These are phyloP conservation scores for Fusarium keratoplasticum DNA, from an alignment of 2,329 filamentous ascomycete species.

Conservation along the genomic window DNA sequence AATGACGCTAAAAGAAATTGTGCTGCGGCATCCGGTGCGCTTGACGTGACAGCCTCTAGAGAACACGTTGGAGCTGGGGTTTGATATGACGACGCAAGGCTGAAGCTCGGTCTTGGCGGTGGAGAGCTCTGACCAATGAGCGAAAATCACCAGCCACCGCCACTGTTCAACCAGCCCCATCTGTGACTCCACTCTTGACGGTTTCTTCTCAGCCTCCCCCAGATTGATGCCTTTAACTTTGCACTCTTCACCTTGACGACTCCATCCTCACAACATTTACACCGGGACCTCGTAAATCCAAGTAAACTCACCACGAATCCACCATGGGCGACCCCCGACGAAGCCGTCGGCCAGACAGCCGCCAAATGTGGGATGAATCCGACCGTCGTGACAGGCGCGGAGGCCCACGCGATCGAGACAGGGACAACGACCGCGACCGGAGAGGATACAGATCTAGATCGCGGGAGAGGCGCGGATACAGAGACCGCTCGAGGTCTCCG, in stretches of 20 bases:
- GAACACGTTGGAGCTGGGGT: slow-evolving; percentile 39
- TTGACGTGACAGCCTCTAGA: slow-evolving; percentile 26
- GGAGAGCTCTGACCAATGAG: slow-evolving; percentile 42
- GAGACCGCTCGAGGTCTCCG: slow-evolving; percentile 54
- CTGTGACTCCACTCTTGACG: slow-evolving; percentile 12
- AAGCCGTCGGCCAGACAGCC: slow-evolving; percentile 60
- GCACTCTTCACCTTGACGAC: background rate
- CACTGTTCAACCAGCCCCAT: background rate
- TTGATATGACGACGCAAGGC: slow-evolving; percentile 42
- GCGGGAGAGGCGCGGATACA: slow-evolving; percentile 47
- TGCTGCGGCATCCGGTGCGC: slow-evolving; percentile 18
- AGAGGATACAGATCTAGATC: slow-evolving; percentile 51
- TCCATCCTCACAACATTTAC: background rate
- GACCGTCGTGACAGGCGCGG: slow-evolving; percentile 53
- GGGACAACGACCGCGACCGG: slow-evolving; percentile 48
- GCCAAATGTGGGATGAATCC: slow-evolving; percentile 71
- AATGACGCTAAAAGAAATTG: background rate
- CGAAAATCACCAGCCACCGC: slow-evolving; percentile 36
- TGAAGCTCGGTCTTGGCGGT: slow-evolving; percentile 23
- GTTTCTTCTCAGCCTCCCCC: slow-evolving; percentile 33
- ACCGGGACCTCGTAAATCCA: background rate
- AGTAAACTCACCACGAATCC: background rate
- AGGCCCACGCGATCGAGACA: slow-evolving; percentile 39
- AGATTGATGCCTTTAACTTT: slow-evolving; percentile 10
- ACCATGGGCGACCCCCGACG: slow-evolving; percentile 51